A percentile compares a stretch with the other conserved stretches of the same genome.
Evolutionary conservation across 331 rosid genomes (phyloP).

Genomic region (Acacia concinna): DNA sequence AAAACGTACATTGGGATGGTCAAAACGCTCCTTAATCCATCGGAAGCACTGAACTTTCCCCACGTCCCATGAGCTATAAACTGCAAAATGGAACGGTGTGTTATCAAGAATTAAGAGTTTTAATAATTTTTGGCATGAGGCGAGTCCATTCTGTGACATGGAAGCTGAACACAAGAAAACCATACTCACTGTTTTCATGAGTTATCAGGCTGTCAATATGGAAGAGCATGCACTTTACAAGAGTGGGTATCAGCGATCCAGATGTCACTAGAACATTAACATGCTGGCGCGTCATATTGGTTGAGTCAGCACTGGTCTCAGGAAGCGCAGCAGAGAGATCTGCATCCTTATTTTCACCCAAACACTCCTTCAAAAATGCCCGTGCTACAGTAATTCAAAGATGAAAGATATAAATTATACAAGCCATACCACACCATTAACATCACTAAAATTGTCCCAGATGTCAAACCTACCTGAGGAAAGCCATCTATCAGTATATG

Average conservation of each 20-base stretch:
- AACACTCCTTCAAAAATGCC: conserved; percentile 72
- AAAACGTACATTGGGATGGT: conserved; percentile 66
- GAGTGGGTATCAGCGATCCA: conserved; percentile 91
- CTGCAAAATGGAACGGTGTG: conserved; percentile 43
- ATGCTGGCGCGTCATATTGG: conserved; percentile 39
- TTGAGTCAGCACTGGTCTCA: conserved; percentile 44
- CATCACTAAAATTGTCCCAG: conserved; percentile 11
- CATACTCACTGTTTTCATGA: conserved; percentile 68
- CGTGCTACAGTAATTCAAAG: conserved; percentile 53
- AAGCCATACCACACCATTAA: conserved; percentile 20
- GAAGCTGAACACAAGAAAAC: conserved; percentile 11
- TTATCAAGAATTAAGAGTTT: conserved; percentile 14
- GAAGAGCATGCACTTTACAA: conserved; percentile 89
- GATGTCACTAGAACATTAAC: conserved; percentile 86
- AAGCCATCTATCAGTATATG: conserved; percentile 86
- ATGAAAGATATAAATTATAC: conserved; percentile 18
- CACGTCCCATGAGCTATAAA: conserved; percentile 91
- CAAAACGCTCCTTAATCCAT: conserved; percentile 79
- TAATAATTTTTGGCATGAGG: conserved; percentile 4
- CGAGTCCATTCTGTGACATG: conserved; percentile 5
- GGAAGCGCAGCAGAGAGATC: conserved; percentile 45
- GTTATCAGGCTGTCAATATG: conserved; percentile 59
- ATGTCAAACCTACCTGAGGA: conserved; percentile 67
- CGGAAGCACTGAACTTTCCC: conserved; percentile 75
- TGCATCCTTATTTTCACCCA: conserved; percentile 40